Base-by-base conservation (phyloP, 345 rosid genomes). In the Dimocarpus longan region DNA sequence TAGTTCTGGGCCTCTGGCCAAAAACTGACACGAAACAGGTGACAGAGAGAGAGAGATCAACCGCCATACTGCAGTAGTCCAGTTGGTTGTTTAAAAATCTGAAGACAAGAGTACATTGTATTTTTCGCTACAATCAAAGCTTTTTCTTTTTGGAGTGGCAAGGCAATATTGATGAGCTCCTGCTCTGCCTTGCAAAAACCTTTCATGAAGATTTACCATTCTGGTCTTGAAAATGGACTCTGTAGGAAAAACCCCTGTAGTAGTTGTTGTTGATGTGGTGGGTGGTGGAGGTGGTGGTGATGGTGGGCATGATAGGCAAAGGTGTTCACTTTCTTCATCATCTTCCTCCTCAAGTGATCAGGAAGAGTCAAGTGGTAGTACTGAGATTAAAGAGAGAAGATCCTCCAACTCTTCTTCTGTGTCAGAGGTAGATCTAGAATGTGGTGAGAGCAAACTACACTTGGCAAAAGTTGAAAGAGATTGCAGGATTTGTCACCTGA, bases 401-500 rank as follows among this genome's bases (percentile, higher is more conserved):
- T 88, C 93, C 3, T 91, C 57, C 8, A 1, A 46, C 57, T 52
- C 60, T 3, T 54, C 60, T 13, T 54, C 91, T 39, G 89, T 79
- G 70, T 89, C 94, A 4, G 85, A 86, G 84, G 83, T 87, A 86
- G 95, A 84, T 88, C 87, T 86, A 74, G 95, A 88, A 80, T 77
- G 85, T 75, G 88, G 42, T 68, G 88, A 84, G 68, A 81, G 81
- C 28, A 78, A 77, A 57, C 64, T 81, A 75, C 89, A 88, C 78
- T 86, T 83, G 86, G 82, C 72, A 3, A 87, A 82, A 77, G 78
- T 80, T 56, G 91, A 88, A 60, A 90, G 82, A 72, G 93, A 90
- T 75, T 94, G 98, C 74, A 89, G 98, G 93, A 94, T 94, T 85
- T 94, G 98, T 80, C 97, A 93, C 75, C 84, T 93, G 88, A 85